These are phyloP conservation scores for Galerina sulciceps DNA, from an alignment of 768 basidiomycete genomes.

Conservation along the genomic window DNA sequence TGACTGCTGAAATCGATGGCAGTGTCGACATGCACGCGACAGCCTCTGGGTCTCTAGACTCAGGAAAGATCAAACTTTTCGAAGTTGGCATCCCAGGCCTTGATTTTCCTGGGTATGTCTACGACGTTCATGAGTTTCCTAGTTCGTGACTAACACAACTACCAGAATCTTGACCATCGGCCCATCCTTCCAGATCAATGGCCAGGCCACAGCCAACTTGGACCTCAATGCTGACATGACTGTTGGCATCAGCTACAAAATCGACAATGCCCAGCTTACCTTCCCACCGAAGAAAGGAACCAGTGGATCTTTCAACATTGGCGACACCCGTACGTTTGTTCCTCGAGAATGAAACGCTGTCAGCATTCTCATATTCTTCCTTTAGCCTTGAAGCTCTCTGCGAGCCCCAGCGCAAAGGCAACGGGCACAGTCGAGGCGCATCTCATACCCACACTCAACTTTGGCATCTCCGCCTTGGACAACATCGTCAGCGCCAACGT, in stretches of 20 bases:
- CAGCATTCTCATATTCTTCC: not conserved
- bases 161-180: conserved; percentile 47
- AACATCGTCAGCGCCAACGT: conserved; percentile 38
- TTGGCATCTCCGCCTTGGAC: conserved; percentile 47
- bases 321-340: conserved; percentile 44
- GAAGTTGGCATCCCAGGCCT: conserved; percentile 50
- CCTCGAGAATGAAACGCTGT: not conserved
- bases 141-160: not conserved
- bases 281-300: conserved; percentile 42
- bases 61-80: conserved; percentile 44
- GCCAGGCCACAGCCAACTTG: conserved; percentile 35
- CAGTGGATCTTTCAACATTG: conserved; percentile 34
- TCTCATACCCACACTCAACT: conserved; percentile 50
- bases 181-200: conserved; percentile 49
- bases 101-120: conserved; percentile 51
- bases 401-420: conserved; percentile 41
- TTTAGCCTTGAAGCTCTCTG: conserved; percentile 45
- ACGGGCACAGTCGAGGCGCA: conserved; percentile 49
- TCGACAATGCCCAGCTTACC: conserved; percentile 42
- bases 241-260: conserved; percentile 47
- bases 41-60: conserved; percentile 43
- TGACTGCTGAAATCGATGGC: conserved; percentile 44
- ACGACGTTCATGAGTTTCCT: not conserved
- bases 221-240: conserved; percentile 42
- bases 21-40: conserved; percentile 39